Conservation (phyloP, 2,329 filamentous ascomycete species). For the Lasiodiplodia sp. region DNA sequence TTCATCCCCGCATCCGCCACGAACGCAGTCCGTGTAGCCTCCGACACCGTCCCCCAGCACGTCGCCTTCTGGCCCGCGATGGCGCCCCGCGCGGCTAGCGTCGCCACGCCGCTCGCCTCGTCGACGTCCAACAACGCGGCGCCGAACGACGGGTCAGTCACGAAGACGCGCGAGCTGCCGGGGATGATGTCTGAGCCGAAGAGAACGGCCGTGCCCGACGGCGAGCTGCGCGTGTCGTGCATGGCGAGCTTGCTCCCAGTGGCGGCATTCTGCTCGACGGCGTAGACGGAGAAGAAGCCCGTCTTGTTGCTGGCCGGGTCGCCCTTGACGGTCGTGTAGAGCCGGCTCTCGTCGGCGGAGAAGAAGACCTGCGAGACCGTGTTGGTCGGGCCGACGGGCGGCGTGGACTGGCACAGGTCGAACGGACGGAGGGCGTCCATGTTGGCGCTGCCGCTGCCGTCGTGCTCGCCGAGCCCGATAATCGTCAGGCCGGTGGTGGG, state of each 20-base stretch:
- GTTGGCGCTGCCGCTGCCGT: too few relatives aligned
- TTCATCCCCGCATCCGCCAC: slow-evolving; percentile 64
- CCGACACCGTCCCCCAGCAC: slow-evolving; percentile 65
- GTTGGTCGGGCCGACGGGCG: slow-evolving; percentile 64
- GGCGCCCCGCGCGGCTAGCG: slow-evolving; percentile 44
- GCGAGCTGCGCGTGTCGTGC: slow-evolving; percentile 50
- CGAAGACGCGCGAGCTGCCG: slow-evolving; percentile 55
- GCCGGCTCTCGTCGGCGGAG: slow-evolving; percentile 58
- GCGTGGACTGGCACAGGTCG: slow-evolving; percentile 63
- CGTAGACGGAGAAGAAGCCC: slow-evolving; percentile 63
- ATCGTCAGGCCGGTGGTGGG: slow-evolving; percentile 36
- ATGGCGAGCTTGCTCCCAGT: slow-evolving; percentile 32
- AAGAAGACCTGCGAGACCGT: slow-evolving; percentile 69
- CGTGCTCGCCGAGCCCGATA: too few relatives aligned
- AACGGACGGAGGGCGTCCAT: slow-evolving; percentile 51
- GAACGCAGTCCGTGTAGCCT: slow-evolving; percentile 60
- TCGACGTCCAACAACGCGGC: slow-evolving; percentile 58
- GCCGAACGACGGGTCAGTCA: slow-evolving; percentile 67
- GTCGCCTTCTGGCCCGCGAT: slow-evolving; percentile 63
- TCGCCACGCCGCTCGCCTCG: slow-evolving; percentile 38
- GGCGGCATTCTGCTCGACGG: slow-evolving; percentile 44
- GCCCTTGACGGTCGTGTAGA: slow-evolving; percentile 68
- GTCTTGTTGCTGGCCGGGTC: slow-evolving; percentile 62
- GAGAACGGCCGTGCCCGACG: slow-evolving; percentile 63
- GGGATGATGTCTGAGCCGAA: slow-evolving; percentile 62